Evolutionary conservation across 2,329 filamentous ascomycete genomes (phyloP), one percentile per base, ranked within the genome.

Genomic region (Cladosporium velox): DNA sequence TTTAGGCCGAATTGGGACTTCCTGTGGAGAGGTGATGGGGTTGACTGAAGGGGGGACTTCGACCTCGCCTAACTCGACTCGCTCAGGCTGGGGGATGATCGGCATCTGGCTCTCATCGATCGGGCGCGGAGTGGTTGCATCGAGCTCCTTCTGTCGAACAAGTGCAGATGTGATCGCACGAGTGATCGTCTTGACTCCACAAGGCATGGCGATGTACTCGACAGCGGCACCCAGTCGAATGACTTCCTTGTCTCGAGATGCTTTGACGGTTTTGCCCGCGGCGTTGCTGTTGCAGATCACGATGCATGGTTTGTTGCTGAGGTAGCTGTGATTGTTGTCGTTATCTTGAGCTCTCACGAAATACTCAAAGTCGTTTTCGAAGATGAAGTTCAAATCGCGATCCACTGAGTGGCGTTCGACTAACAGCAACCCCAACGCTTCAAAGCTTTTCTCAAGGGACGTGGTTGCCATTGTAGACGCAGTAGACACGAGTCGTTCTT

Each of bases 251-350:
- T 52, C 28, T 14, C 28, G 44, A 21, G 35, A 44, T 41, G 57
- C 57, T 28, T 18, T 44, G 11, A 59, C n/a, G 1, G 35, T 35
- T 10, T 61, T 61, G 8, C 28, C 30, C 12, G 44, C 12, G 6
- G 47, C 28, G 18, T 34, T 61, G 59, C 59, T 61, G 24, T 52
- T 61, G 59, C 59, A 61, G 28, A 61, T 52, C 8, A 61, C 59
- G 8, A 61, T 61, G 41, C 41, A 51, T 32, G 59, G 59, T 15
- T 52, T 51, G 7, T n/a, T 28, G 34, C 35, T 59, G 28, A 58
- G 28, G 11, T 15, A 32, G 18, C n/a, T 58, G 14, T 38, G 54
- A 12, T 21, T n/a, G 8, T 35, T 34, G n/a, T 38, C 21, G n/a
- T 21, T 32, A 4, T 35, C 34, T n/a, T 28, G 38, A 1, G 57